These are phyloP conservation scores for Sporobolomyces pararoseus DNA, from an alignment of 768 basidiomycete species.

Conservation along the genomic window DNA sequence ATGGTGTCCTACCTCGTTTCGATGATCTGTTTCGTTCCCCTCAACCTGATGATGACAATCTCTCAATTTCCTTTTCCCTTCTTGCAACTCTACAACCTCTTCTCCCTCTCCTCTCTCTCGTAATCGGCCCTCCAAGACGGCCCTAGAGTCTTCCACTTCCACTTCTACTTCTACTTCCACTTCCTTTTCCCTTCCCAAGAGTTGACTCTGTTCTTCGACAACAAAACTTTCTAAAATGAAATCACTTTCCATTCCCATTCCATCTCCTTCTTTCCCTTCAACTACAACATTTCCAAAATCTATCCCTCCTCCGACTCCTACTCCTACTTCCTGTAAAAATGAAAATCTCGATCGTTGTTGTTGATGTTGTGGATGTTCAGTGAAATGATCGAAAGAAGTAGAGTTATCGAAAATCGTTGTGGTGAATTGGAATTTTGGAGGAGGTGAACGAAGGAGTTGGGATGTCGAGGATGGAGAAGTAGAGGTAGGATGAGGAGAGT, in stretches of 20 bases:
- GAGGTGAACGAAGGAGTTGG: too few species aligned
- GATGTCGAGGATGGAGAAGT: too few species aligned
- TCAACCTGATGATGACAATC: too few species aligned
- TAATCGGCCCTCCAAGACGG: too few species aligned
- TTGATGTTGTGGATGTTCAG: too few species aligned
- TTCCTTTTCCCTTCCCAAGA: not conserved
- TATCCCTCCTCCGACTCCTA: not conserved
- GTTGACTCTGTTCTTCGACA: not conserved
- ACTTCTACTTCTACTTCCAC: not conserved
- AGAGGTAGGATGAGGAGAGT: too few species aligned
- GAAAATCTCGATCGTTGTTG: too few species aligned
- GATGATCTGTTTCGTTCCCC: too few species aligned
- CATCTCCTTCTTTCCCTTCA: not conserved
- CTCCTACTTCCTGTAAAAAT: too few species aligned
- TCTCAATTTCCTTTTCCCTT: too few species aligned
- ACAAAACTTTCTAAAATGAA: conserved; percentile 11
- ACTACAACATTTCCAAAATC: not conserved
- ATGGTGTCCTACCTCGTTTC: too few species aligned
- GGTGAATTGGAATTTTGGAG: conserved; percentile 26
- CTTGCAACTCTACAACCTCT: not conserved
- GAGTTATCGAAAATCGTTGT: conserved; percentile 15
- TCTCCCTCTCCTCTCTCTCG: not conserved
- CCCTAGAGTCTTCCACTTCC: not conserved
- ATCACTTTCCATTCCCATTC: conserved; percentile 27
- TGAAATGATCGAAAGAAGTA: not conserved